Conservation (phyloP, 2,329 filamentous ascomycete species). For the Colletotrichum agaves region DNA sequence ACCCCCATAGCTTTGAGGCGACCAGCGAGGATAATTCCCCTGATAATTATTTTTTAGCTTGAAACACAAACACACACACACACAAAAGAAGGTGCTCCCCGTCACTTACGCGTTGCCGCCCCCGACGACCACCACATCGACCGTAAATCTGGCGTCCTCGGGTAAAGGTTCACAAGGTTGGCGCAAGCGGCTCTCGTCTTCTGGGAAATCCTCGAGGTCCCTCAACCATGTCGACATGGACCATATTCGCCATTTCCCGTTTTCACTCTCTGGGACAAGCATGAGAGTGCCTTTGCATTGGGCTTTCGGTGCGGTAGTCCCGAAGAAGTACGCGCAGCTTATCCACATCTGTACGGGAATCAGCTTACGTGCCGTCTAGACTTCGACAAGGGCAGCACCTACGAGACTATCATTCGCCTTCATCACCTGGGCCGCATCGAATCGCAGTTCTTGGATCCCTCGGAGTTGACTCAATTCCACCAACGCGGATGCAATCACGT, state of each 20-base stretch:
- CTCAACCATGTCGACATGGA: constrained; percentile 45
- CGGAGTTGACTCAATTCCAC: not conserved
- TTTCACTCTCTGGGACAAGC: constrained; percentile 41
- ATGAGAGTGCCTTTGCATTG: constrained; percentile 46
- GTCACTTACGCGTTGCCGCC: constrained; percentile 48
- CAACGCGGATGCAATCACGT: not conserved
- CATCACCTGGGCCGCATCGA: constrained; percentile 1
- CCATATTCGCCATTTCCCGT: constrained; percentile 49
- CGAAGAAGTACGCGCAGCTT: constrained; percentile 43
- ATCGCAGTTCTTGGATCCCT: not conserved
- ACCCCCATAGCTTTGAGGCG: constrained; percentile 52
- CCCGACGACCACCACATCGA: constrained; percentile 48
- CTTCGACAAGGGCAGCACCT: not conserved
- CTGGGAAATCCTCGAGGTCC: constrained; percentile 40
- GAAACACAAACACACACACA: too few relatives aligned
- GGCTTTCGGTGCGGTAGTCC: constrained; percentile 44
- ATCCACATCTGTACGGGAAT: constrained; percentile 12
- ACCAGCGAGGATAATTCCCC: constrained; percentile 47
- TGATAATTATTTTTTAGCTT: not conserved
- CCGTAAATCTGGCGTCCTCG: constrained; percentile 39
- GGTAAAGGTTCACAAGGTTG: constrained; percentile 39
- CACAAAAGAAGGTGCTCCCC: too few relatives aligned
- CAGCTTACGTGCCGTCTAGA: not conserved
- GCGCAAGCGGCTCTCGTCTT: constrained; percentile 43
- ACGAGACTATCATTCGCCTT: constrained; percentile 30